Conservation (phyloP, 2,329 filamentous ascomycete genomes). For the Plenodomus tracheiphilus region DNA sequence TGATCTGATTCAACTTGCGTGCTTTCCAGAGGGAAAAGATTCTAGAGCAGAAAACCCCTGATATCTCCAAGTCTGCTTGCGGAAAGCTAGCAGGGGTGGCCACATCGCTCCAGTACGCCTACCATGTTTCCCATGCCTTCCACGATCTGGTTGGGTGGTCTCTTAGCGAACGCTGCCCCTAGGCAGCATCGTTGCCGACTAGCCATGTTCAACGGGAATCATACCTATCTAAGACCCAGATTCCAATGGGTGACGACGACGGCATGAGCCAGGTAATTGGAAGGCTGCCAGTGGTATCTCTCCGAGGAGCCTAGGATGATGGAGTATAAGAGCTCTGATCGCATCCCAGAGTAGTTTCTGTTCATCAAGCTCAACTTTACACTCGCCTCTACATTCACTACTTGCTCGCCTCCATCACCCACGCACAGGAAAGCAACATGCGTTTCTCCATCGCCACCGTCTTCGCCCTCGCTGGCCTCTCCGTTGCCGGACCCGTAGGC, state of each 20-base stretch:
- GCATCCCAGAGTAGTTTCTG: too few relatives aligned
- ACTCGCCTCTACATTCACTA: too few relatives aligned
- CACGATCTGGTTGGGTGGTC: neutral
- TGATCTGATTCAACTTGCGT: too few relatives aligned
- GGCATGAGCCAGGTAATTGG: neutral
- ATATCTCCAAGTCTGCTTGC: too few relatives aligned
- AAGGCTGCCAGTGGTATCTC: neutral
- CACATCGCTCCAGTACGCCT: too few relatives aligned
- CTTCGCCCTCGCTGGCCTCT: neutral
- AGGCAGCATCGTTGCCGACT: neutral
- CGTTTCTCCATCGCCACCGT: neutral
- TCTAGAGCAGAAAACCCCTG: too few relatives aligned
- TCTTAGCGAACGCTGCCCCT: neutral
- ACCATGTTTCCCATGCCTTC: neutral
- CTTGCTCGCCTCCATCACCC: too few relatives aligned
- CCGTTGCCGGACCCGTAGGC: neutral
- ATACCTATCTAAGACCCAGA: neutral
- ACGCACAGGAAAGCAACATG: too few relatives aligned
- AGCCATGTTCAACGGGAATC: neutral
- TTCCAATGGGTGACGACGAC: neutral
- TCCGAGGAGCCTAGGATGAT: neutral
- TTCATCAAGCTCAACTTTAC: too few relatives aligned
- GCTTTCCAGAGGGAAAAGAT: too few relatives aligned
- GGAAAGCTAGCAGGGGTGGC: too few relatives aligned
- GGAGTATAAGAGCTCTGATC: neutral